Base-by-base conservation (phyloP, 768 basidiomycete genomes). In the Agaricus subrufescens region DNA sequence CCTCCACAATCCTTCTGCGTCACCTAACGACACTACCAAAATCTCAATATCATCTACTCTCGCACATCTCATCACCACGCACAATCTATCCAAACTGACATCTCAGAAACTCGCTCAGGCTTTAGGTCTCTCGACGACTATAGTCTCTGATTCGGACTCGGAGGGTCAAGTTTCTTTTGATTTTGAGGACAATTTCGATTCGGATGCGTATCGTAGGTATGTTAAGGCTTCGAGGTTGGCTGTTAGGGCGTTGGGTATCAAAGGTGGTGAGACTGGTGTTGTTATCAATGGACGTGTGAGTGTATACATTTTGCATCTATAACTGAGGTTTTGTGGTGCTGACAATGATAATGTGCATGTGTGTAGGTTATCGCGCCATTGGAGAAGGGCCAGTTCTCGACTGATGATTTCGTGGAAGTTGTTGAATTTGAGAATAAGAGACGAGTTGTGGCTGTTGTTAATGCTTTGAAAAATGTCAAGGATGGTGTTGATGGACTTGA, bases 201-300 rank as follows among this genome's bases (percentile, higher is more conserved):
- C 61, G 10, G 65, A 63, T 15, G 67, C 70, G 7, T 80, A 80
- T 60, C 60, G 56, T 31, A 61, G 68, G n/a, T 88, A 74, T 60
- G 64, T 80, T 11, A 74, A 67, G 47, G 66, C 75, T 0, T 74
- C 78, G 56, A 73, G 75, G 34, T 64, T 82, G 23, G 62, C 91
- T 12, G 75, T 76, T 2, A 73, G 82, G 27, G 79, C 80, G 50
- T 62, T 92, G 2, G 77, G 78, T n/a, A 63, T 94, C 27, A 61
- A 66, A 12, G 80, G 85, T 1, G 88, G 87, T 0, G 70, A 86
- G 56, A 74, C 75, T 23, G 90, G 79, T 0, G 56, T 98, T 38
- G 58, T 95, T 37, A 73, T 91, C 50, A 97, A 97, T 62, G 96
- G 95, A 26, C 77, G 95, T 31, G 93, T 95, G 65, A 66, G 87